phyloP scores from a whole-genome alignment of 305 asterid genomes.

The Andrographis paniculata region DNA sequence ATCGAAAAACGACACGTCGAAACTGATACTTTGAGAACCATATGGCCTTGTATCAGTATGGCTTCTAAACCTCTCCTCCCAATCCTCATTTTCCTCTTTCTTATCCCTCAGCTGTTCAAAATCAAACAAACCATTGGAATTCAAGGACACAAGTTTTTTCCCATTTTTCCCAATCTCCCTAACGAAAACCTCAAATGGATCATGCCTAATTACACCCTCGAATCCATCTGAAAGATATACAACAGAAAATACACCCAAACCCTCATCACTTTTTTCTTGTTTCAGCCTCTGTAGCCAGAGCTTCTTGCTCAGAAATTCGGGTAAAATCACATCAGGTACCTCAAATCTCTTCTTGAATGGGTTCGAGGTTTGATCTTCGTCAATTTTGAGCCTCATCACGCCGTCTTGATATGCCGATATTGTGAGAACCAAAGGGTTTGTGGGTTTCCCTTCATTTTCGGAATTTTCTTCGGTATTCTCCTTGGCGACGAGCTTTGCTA shows the following conservation, averaged over 20 bases:
- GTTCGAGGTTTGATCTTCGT: conserved; percentile 57
- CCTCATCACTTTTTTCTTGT: conserved; percentile 50
- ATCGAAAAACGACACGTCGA: conserved; percentile 83
- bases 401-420: conserved; percentile 87
- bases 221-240: conserved; percentile 73
- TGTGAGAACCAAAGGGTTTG: conserved; percentile 48
- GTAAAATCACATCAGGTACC: conserved; percentile 84
- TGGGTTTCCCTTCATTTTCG: conserved; percentile 20
- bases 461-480: conserved; percentile 28
- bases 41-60: conserved; percentile 85
- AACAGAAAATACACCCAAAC: conserved; percentile 39
- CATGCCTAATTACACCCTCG: conserved; percentile 81
- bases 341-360: conserved; percentile 83
- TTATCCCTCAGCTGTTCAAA: conserved; percentile 75
- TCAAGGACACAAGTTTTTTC: conserved; percentile 64
- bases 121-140: conserved; percentile 87
- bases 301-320: conserved; percentile 59
- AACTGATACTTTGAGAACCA: conserved; percentile 94
- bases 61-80: conserved; percentile 83
- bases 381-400: conserved; percentile 76
- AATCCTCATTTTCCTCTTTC: conserved; percentile 66
- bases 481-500: conserved; percentile 52
- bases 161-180: conserved; percentile 61
- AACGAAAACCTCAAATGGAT: conserved; percentile 85
- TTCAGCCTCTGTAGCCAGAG: conserved; percentile 61